Conservation (phyloP, 345 rosid species). For the Dovyalis caffra region DNA sequence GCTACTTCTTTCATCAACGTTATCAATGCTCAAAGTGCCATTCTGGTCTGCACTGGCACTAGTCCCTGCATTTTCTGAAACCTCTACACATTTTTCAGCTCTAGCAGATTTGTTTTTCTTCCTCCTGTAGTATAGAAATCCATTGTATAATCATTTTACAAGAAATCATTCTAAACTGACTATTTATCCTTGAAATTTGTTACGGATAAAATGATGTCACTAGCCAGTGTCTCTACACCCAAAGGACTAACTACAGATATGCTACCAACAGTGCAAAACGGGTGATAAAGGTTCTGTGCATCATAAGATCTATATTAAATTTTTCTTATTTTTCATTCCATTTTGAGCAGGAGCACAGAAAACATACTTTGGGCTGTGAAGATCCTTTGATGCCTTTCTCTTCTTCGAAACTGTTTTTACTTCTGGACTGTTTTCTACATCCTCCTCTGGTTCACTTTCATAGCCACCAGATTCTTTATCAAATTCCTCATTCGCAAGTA, state of each 20-base stretch:
- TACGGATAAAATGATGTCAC: background rate
- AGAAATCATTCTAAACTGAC: background rate
- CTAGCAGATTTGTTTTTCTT: conserved; percentile 55
- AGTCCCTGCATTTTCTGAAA: conserved; percentile 22
- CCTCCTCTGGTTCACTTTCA: conserved; percentile 52
- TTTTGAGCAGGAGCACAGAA: background rate
- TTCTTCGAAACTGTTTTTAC: conserved; percentile 53
- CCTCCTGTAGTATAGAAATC: conserved; percentile 42
- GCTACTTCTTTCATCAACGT: conserved; percentile 29
- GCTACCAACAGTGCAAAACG: background rate
- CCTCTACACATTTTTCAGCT: conserved; percentile 37
- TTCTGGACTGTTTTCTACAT: conserved; percentile 33
- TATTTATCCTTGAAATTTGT: background rate
- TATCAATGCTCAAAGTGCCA: conserved; percentile 24
- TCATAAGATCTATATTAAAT: background rate
- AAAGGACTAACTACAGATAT: background rate
- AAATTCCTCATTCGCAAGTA: conserved; percentile 69
- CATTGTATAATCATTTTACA: background rate
- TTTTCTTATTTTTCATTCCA: background rate
- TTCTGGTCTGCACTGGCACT: conserved; percentile 22
- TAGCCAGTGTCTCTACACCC: background rate
- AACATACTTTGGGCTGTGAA: conserved; percentile 60
- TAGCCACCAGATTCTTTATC: conserved; percentile 59
- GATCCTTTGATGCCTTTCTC: conserved; percentile 65
- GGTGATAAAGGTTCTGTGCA: background rate